Conservation (phyloP, 2,329 filamentous ascomycete species). For the Aspergillus neoniger region DNA sequence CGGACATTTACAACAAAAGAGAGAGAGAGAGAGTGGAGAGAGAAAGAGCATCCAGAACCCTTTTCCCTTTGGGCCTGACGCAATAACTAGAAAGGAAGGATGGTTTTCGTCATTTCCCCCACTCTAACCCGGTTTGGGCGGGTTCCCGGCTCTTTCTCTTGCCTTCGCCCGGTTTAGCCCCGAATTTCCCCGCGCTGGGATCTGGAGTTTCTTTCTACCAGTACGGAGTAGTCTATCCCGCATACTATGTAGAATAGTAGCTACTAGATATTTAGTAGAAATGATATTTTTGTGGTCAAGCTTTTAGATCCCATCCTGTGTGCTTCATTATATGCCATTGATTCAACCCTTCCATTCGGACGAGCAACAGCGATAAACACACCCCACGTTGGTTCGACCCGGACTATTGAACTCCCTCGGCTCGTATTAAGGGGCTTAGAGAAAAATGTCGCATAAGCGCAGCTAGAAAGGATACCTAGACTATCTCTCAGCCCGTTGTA, state of each 20-base stretch:
- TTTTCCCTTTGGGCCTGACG: slow-evolving; percentile 14
- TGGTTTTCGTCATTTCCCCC: slow-evolving; percentile 24
- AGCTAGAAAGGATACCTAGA: neutral
- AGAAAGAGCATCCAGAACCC: slow-evolving; percentile 5
- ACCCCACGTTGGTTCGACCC: neutral
- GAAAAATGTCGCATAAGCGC: slow-evolving; percentile 11
- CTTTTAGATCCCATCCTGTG: too few relatives aligned
- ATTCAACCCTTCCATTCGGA: neutral
- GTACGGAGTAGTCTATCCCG: too few relatives aligned
- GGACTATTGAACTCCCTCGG: neutral
- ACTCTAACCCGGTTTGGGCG: slow-evolving; percentile 20
- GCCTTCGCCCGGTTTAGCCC: slow-evolving; percentile 16
- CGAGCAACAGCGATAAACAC: neutral
- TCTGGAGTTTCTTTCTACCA: too few relatives aligned
- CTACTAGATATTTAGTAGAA: too few relatives aligned
- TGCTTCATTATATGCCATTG: too few relatives aligned
- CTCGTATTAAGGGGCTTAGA: neutral
- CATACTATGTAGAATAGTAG: too few relatives aligned
- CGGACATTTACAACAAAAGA: neutral
- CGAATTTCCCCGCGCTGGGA: slow-evolving; percentile 23
- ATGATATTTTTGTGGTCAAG: too few relatives aligned
- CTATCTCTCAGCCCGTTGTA: neutral
- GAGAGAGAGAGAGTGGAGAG: neutral
- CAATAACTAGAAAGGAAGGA: slow-evolving; percentile 14
- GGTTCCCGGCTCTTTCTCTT: slow-evolving; percentile 22